Evolutionary conservation across 2,329 filamentous ascomycete species (phyloP).

Genomic region (Grosmannia huntii): DNA sequence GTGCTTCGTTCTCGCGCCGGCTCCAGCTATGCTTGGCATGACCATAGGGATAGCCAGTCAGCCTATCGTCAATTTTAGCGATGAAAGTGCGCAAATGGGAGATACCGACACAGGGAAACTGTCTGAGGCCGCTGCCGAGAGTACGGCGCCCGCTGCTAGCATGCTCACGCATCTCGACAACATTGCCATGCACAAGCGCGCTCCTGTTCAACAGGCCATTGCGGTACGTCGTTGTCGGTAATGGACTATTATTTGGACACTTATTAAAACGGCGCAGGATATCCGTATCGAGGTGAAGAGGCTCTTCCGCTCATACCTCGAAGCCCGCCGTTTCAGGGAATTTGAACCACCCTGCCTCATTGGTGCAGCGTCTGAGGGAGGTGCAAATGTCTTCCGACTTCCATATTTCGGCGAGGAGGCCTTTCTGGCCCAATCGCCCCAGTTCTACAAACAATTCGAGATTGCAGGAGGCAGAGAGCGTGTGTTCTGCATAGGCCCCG

Average conservation of each 20-base stretch:
- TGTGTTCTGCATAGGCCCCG: constrained; percentile 66
- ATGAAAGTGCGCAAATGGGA: constrained; percentile 30
- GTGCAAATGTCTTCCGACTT: constrained; percentile 80
- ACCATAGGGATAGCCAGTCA: constrained; percentile 42
- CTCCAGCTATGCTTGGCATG: constrained; percentile 44
- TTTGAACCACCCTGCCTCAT: constrained; percentile 87
- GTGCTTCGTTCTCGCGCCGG: constrained; percentile 62
- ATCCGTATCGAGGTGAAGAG: constrained; percentile 29
- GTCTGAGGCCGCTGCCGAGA: constrained; percentile 19
- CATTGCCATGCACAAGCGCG: constrained; percentile 82
- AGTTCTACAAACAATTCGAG: constrained; percentile 81
- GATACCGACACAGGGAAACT: constrained; percentile 24
- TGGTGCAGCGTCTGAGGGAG: constrained; percentile 83
- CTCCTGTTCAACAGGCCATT: constrained; percentile 82
- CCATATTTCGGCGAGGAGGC: constrained; percentile 81
- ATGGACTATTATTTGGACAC: no score
- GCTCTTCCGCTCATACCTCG: constrained; percentile 47
- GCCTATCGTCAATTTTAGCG: constrained; percentile 44
- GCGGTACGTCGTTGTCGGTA: constrained; percentile 16
- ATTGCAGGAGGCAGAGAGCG: constrained; percentile 68
- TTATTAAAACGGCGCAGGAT: constrained; percentile 14
- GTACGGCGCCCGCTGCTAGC: constrained; percentile 55
- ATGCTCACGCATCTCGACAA: constrained; percentile 83
- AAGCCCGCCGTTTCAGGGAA: constrained; percentile 60
- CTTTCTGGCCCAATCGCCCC: constrained; percentile 67